Evolutionary conservation across 768 basidiomycete species (phyloP).

Genomic region (Paxillus ammoniavirescens): DNA sequence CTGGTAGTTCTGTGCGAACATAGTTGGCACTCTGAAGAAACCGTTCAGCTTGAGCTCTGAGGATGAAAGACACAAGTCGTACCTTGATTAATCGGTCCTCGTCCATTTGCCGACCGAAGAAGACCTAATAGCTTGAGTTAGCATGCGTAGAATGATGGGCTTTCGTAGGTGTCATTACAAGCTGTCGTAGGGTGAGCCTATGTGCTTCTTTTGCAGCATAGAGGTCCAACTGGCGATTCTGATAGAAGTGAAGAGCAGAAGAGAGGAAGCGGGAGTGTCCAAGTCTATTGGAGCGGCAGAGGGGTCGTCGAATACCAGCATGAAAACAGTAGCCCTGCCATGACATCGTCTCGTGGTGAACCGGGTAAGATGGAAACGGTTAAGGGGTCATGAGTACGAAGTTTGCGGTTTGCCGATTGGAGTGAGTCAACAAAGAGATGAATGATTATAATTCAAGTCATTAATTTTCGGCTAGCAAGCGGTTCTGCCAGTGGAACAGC

Average conservation of each 20-base stretch:
- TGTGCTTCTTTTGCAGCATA: constrained; percentile 76
- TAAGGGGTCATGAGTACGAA: constrained; percentile 3
- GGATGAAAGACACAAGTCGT: constrained; percentile 8
- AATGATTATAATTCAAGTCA: background rate
- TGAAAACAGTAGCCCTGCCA: constrained; percentile 15
- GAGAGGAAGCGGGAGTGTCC: constrained; percentile 24
- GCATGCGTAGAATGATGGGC: background rate
- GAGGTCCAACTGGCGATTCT: constrained; percentile 77
- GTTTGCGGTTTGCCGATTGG: background rate
- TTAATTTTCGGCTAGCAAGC: too few relatives aligned
- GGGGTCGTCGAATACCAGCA: background rate
- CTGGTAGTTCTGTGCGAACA: constrained; percentile 84
- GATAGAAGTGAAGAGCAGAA: constrained; percentile 67
- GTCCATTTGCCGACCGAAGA: constrained; percentile 83
- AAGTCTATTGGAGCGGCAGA: constrained; percentile 12
- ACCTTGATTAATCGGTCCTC: constrained; percentile 77
- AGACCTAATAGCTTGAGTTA: constrained; percentile 49
- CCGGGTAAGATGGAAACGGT: background rate
- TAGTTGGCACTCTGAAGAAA: constrained; percentile 77
- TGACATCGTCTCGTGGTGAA: constrained; percentile 21
- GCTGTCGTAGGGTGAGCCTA: constrained; percentile 72
- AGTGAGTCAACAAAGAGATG: background rate
- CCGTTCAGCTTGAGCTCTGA: background rate
- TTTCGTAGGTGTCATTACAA: constrained; percentile 44
- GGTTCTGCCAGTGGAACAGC: too few relatives aligned